Evolutionary conservation across 2,329 filamentous ascomycete species (phyloP).

Genomic region (Pestalotiopsis sp.): DNA sequence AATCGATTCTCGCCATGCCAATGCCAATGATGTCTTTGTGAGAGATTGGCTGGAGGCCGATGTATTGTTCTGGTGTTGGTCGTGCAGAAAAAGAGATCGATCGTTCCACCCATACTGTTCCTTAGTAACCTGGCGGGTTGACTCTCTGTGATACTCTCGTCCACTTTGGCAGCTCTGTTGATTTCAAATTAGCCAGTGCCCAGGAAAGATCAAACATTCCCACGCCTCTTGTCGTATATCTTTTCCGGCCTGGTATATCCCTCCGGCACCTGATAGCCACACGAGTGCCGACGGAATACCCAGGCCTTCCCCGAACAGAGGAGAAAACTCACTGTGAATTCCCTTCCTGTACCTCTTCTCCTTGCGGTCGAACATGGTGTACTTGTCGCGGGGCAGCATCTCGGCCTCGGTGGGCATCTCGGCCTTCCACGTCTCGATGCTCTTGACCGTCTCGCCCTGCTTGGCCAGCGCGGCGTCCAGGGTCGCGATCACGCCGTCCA

Average conservation of each 20-base stretch:
- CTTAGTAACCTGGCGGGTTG: constrained; percentile 91
- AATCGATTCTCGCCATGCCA: neutral
- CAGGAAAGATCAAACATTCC: neutral
- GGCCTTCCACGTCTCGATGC: constrained; percentile 86
- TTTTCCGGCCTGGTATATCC: neutral
- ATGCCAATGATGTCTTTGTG: neutral
- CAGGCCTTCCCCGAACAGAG: too few relatives aligned
- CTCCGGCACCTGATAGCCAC: neutral
- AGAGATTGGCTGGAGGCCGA: neutral
- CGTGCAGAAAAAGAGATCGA: neutral
- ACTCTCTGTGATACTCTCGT: constrained; percentile 91
- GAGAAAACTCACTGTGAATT: constrained; percentile 79
- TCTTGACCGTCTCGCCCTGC: constrained; percentile 71
- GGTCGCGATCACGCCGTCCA: constrained; percentile 85
- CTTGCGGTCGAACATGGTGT: constrained; percentile 96
- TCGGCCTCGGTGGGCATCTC: constrained; percentile 96
- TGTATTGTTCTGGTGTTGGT: neutral
- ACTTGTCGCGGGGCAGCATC: constrained; percentile 97
- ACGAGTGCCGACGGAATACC: too few relatives aligned
- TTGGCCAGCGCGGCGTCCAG: constrained; percentile 78
- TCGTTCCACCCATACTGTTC: neutral
- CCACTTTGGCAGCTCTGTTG: constrained; percentile 84
- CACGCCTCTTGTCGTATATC: neutral
- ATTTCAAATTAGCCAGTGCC: constrained; percentile 14
- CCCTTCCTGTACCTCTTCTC: constrained; percentile 95